Evolutionary conservation across 768 basidiomycete species (phyloP).

Genomic region (Leccinellum albellum): DNA sequence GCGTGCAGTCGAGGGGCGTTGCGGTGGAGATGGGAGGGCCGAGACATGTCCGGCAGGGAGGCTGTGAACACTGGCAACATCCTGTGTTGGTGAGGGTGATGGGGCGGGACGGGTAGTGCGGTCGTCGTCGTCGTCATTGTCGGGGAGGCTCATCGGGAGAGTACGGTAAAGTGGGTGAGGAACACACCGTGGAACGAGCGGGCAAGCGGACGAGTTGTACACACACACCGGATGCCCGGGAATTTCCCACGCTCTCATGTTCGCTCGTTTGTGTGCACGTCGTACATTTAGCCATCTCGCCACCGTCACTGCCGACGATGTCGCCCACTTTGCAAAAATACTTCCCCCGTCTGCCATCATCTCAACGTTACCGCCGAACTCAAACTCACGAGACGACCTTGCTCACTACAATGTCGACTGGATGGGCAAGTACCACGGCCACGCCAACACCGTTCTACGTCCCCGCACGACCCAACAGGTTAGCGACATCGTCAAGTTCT

Average conservation of each 20-base stretch:
- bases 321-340: constrained; percentile 64
- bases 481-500: constrained; percentile 83
- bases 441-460: constrained; percentile 79
- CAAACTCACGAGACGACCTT: constrained; percentile 59
- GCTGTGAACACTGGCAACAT: constrained; percentile 56
- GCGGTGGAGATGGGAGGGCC: constrained; percentile 33
- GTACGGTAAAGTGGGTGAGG: not conserved
- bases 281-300: constrained; percentile 35
- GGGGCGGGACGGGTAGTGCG: not conserved
- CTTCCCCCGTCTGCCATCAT: constrained; percentile 62
- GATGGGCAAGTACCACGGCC: constrained; percentile 94
- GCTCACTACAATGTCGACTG: constrained; percentile 84
- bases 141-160: not conserved
- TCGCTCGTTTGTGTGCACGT: not conserved
- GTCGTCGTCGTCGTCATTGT: not conserved
- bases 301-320: constrained; percentile 53
- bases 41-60: constrained; percentile 54
- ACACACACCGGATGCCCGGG: not conserved
- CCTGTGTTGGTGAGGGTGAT: constrained; percentile 16
- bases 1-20: constrained; percentile 34
- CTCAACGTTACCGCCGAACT: constrained; percentile 56
- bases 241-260: not conserved
- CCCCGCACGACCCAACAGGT: constrained; percentile 88
- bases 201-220: not conserved
- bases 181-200: not conserved